phyloP scores from a whole-genome alignment of 768 basidiomycete species.

The Pleurotus salmoneostramineus region DNA sequence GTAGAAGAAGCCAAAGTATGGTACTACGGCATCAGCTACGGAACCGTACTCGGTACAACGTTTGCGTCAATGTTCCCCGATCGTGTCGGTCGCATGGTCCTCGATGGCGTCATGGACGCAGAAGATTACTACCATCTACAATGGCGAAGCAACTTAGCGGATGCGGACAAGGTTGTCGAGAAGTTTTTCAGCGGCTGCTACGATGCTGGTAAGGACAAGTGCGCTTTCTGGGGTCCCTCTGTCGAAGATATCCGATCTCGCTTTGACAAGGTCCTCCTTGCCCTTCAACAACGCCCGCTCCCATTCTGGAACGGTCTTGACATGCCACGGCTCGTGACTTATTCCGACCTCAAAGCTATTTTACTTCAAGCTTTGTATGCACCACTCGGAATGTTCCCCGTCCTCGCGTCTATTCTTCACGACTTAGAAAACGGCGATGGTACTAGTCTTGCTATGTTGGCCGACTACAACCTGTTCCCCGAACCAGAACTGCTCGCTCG shows the following conservation, averaged over 20 bases:
- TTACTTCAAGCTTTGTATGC: slow-evolving; percentile 18
- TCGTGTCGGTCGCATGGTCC: slow-evolving; percentile 24
- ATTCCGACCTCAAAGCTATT: slow-evolving; percentile 10
- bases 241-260: slow-evolving; percentile 11
- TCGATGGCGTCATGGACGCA: slow-evolving; percentile 27
- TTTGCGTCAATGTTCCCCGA: slow-evolving; percentile 33
- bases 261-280: slow-evolving; percentile 11
- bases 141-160: slow-evolving; percentile 13
- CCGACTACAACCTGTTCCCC: neutral
- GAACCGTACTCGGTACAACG: slow-evolving; percentile 21
- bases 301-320: slow-evolving; percentile 9
- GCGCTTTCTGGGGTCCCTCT: slow-evolving; percentile 18
- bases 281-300: slow-evolving; percentile 14
- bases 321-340: slow-evolving; percentile 19
- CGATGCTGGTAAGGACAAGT: slow-evolving; percentile 15
- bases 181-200: slow-evolving; percentile 17
- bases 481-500: neutral
- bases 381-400: slow-evolving; percentile 14
- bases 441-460: neutral
- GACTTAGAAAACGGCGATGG: slow-evolving; percentile 21
- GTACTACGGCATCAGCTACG: slow-evolving; percentile 19
- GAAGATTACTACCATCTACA: slow-evolving; percentile 16
- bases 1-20: neutral
- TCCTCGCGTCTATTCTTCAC: slow-evolving; percentile 15
- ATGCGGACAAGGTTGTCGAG: slow-evolving; percentile 18